These are phyloP conservation scores for Sphaerostilbella broomeana DNA, from an alignment of 2,329 filamentous ascomycete genomes.

Conservation along the genomic window DNA sequence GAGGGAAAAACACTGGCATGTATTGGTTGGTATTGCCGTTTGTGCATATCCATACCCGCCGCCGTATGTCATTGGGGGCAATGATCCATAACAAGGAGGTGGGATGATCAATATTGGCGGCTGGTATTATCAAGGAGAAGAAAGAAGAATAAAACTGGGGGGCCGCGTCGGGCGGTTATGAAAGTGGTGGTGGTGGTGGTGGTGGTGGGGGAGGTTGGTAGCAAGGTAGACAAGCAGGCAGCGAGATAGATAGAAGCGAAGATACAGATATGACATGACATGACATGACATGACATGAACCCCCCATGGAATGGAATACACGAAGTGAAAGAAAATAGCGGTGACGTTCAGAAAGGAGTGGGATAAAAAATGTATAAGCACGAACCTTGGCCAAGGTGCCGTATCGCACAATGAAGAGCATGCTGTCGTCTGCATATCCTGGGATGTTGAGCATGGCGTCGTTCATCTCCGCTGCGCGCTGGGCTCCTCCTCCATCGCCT, in stretches of 20 bases:
- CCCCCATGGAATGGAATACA: background rate
- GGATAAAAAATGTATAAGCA: background rate
- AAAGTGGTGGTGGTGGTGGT: too few species aligned
- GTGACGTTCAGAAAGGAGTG: background rate
- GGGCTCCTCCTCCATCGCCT: slow-evolving; percentile 14
- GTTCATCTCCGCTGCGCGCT: slow-evolving; percentile 23
- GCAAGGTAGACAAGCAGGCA: too few species aligned
- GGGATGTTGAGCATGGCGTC: slow-evolving; percentile 22
- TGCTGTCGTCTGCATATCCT: slow-evolving; percentile 25
- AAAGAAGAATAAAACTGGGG: too few species aligned
- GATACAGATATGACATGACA: background rate
- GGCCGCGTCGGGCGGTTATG: too few species aligned
- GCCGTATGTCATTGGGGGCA: too few species aligned
- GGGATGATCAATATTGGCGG: too few species aligned
- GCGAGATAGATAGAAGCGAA: background rate
- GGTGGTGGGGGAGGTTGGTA: too few species aligned
- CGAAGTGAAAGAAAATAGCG: background rate
- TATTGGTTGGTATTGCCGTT: too few species aligned
- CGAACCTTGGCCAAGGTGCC: slow-evolving; percentile 19
- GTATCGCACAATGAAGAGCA: slow-evolving; percentile 26
- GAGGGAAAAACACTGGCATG: too few species aligned
- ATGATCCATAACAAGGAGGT: too few species aligned
- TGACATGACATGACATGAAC: background rate
- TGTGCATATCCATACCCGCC: too few species aligned
- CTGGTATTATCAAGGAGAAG: too few species aligned